These are phyloP conservation scores for Juncus effusus DNA, from an alignment of 176 grass and related monocot species.

Conservation along the genomic window DNA sequence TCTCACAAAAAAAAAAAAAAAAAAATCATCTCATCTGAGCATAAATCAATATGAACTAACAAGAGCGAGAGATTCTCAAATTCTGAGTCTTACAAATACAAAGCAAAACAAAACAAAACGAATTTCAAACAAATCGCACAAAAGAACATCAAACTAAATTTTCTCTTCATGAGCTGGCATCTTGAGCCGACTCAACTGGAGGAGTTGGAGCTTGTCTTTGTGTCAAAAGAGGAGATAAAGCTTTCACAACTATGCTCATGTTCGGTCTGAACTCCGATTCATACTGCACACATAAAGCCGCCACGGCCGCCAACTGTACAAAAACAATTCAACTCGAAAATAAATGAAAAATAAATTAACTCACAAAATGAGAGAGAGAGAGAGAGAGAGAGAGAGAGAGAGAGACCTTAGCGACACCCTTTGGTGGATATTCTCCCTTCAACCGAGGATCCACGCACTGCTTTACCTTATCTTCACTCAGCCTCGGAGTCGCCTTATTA, in stretches of 20 bases:
- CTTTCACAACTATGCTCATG: slow-evolving; percentile 89
- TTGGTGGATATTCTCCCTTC: slow-evolving; percentile 73
- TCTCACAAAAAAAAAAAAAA: too few relatives aligned
- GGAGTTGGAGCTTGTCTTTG: slow-evolving; percentile 36
- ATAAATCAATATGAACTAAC: slow-evolving; percentile 30
- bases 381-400: slow-evolving; percentile 23
- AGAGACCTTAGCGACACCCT: slow-evolving; percentile 79
- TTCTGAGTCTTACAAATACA: slow-evolving; percentile 2
- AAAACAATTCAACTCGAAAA: slow-evolving; percentile 1
- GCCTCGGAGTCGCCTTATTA: slow-evolving; percentile 62
- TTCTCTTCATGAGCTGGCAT: neutral
- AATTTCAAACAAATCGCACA: slow-evolving; percentile 5
- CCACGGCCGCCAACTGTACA: slow-evolving; percentile 70
- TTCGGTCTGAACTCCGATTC: slow-evolving; percentile 86
- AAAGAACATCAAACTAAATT: slow-evolving; percentile 16
- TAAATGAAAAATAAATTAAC: neutral
- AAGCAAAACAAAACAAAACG: neutral
- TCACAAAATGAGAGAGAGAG: slow-evolving; percentile 13
- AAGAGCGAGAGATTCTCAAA: slow-evolving; percentile 9
- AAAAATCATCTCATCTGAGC: too few relatives aligned
- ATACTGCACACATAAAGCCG: slow-evolving; percentile 86
- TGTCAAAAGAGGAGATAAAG: slow-evolving; percentile 61
- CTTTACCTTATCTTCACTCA: slow-evolving; percentile 85
- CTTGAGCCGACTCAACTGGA: slow-evolving; percentile 10
- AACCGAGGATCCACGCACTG: slow-evolving; percentile 80